A percentile compares a stretch with the other conserved stretches of the same genome.
These are phyloP conservation scores for Arthrobotrys conoides DNA, from an alignment of 2,329 filamentous ascomycete species.

Conservation along the genomic window DNA sequence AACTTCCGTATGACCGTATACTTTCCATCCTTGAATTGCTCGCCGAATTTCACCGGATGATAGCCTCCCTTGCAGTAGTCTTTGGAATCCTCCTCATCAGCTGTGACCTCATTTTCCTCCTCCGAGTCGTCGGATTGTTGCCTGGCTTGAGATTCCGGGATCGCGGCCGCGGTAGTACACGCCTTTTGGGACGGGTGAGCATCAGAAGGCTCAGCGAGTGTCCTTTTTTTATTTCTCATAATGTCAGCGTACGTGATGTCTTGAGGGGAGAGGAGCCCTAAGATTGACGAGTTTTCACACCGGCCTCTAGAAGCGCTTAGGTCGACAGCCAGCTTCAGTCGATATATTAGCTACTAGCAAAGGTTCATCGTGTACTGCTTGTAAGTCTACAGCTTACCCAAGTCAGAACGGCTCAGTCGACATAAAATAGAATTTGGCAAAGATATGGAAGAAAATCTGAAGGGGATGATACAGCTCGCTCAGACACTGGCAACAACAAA, in stretches of 20 bases:
- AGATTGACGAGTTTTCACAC: conserved; percentile 1
- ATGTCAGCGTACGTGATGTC: conserved; percentile 38
- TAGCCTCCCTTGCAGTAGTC: conserved; percentile 99
- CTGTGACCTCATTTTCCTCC: conserved; percentile 89
- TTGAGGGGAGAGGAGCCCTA: conserved; percentile 4
- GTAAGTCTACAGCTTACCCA: conserved; percentile 1
- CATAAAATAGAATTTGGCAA: conserved; percentile 3
- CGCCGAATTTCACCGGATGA: conserved; percentile 92
- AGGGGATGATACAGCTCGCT: conserved; percentile 3
- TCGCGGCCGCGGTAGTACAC: conserved; percentile 67
- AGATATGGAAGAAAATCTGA: conserved; percentile 4
- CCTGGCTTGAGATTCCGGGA: conserved; percentile 74
- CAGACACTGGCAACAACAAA: conserved; percentile 5
- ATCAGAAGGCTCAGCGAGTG: conserved; percentile 65
- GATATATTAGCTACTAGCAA: conserved; percentile 2
- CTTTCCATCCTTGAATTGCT: conserved; percentile 97
- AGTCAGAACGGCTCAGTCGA: conserved; percentile 4
- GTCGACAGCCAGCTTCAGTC: conserved; percentile 1
- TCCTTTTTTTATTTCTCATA: conserved; percentile 55
- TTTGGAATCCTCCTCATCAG: conserved; percentile 98
- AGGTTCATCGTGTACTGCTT: conserved; percentile 1
- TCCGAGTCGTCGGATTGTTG: conserved; percentile 79
- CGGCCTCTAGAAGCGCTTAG: neutral
- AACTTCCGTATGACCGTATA: conserved; percentile 97
- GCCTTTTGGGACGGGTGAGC: conserved; percentile 71